These are phyloP conservation scores for Antitrichia curtipendula DNA, from an alignment of 225 moss, liverwort and hornwort species.

Conservation along the genomic window DNA sequence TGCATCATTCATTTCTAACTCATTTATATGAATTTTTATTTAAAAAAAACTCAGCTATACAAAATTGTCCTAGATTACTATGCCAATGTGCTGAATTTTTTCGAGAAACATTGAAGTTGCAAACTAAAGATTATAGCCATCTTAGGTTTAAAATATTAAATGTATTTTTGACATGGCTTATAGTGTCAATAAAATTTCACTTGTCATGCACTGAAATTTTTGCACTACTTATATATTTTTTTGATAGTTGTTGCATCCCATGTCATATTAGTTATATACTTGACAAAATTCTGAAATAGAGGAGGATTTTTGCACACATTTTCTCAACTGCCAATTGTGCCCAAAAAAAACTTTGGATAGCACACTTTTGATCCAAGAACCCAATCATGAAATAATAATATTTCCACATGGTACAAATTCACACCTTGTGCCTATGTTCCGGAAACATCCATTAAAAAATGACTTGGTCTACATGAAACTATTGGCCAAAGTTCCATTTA, in stretches of 20 bases:
- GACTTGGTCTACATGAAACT: not conserved
- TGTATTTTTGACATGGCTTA: not conserved
- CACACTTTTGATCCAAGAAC: not conserved
- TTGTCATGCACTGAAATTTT: not conserved
- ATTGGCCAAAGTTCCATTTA: not conserved
- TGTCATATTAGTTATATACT: not conserved
- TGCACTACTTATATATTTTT: not conserved
- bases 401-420: not conserved
- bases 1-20: not conserved
- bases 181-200: not conserved
- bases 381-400: not conserved
- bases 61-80: not conserved
- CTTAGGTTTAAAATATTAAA: not conserved
- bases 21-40: not conserved
- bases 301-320: not conserved
- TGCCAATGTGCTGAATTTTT: rapidly evolving
- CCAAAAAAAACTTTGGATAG: not conserved
- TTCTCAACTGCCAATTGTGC: not conserved
- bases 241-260: not conserved
- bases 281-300: not conserved
- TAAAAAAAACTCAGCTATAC: not conserved
- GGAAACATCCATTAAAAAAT: not conserved
- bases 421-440: too few relatives aligned
- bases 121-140: not conserved
- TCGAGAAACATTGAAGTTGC: not conserved